phyloP scores from a whole-genome alignment of 495 filamentous ascomycete species.

The Thermochaetoides thermophila region DNA sequence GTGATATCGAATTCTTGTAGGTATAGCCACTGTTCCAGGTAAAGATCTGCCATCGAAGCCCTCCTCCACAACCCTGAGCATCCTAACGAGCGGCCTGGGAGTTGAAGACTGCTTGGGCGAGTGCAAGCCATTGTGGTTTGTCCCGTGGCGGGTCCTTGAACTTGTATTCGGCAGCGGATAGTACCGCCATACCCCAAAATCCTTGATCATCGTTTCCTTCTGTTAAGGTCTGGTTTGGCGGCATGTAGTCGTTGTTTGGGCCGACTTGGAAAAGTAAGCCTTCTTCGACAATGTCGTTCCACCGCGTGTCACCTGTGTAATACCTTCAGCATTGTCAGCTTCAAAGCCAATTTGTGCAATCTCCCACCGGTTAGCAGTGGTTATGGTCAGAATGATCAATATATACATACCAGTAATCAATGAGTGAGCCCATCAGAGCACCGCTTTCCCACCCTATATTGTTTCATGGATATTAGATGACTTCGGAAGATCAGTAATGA shows the following conservation, averaged over 20 bases:
- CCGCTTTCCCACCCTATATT: slow-evolving; percentile 78
- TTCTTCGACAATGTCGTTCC: slow-evolving; percentile 40
- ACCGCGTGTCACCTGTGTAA: slow-evolving; percentile 45
- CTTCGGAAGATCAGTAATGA: no score
- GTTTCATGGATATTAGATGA: no score
- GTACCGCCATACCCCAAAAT: slow-evolving; percentile 52
- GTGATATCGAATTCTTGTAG: slow-evolving; percentile 61
- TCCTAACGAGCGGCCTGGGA: slow-evolving; percentile 58
- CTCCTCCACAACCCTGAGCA: slow-evolving; percentile 49
- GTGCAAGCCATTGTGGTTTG: slow-evolving; percentile 59
- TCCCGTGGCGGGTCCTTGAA: slow-evolving; percentile 42
- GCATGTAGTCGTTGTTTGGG: slow-evolving; percentile 46
- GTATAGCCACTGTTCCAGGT: slow-evolving; percentile 64
- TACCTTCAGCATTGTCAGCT: no score
- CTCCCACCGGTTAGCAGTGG: no score
- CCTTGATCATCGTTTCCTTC: slow-evolving; percentile 57
- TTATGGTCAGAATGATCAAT: no score
- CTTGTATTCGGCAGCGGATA: slow-evolving; percentile 49
- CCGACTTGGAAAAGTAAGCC: slow-evolving; percentile 48
- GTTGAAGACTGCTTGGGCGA: slow-evolving; percentile 71
- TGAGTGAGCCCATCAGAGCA: slow-evolving; percentile 49
- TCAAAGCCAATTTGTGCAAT: no score
- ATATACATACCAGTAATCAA: slow-evolving; percentile 61
- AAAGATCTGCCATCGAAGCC: slow-evolving; percentile 74
- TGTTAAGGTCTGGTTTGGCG: slow-evolving; percentile 43